Conservation (phyloP, 345 rosid genomes). For the Rhodomyrtus tomentosa region DNA sequence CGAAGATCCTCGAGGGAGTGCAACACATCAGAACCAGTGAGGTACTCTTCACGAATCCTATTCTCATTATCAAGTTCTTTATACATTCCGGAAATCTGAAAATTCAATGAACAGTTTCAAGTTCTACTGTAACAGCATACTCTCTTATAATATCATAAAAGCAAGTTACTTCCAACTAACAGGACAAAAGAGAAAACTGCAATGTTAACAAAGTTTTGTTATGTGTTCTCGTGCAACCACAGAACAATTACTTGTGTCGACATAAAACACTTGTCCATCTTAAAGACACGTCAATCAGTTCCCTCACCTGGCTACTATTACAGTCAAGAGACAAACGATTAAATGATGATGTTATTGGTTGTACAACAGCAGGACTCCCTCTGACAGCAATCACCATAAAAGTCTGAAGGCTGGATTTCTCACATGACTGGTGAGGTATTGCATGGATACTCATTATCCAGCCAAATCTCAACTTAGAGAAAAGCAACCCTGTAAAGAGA, state of each 20-base stretch:
- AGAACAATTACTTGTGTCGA: not conserved
- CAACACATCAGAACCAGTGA: conserved; percentile 44
- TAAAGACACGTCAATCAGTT: not conserved
- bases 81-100: conserved; percentile 58
- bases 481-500: conserved; percentile 55
- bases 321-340: conserved; percentile 27
- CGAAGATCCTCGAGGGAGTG: conserved; percentile 73
- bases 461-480: conserved; percentile 76
- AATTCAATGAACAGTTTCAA: not conserved
- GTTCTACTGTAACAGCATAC: not conserved
- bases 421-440: conserved; percentile 38
- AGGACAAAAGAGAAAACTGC: not conserved
- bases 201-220: not conserved
- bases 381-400: conserved; percentile 77
- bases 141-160: not conserved
- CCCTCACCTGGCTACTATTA: conserved; percentile 47
- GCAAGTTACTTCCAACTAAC: not conserved
- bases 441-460: conserved; percentile 63
- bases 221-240: not conserved
- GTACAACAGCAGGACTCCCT: conserved; percentile 30
- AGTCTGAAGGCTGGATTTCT: conserved; percentile 42
- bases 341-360: conserved; percentile 34
- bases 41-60: conserved; percentile 48
- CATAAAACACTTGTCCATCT: not conserved
- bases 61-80: conserved; percentile 78